These are phyloP conservation scores for Acer yangbiense DNA, from an alignment of 345 rosid species.

Conservation along the genomic window DNA sequence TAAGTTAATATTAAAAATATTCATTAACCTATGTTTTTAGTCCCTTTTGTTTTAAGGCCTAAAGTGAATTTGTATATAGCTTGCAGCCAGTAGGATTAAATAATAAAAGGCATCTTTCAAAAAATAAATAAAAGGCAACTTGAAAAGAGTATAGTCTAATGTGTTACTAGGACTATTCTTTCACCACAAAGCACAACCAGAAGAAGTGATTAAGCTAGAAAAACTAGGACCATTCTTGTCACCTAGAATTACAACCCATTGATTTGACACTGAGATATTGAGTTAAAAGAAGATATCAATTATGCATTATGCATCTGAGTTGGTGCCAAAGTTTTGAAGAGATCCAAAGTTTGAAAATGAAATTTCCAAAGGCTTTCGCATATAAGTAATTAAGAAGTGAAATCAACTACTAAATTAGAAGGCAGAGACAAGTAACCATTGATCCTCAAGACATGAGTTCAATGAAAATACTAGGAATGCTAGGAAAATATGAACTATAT, in stretches of 20 bases:
- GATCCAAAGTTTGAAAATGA: not conserved
- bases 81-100: too few species aligned
- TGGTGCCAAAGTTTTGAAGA: not conserved
- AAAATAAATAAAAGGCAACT: too few species aligned
- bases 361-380: slow-evolving; percentile 3
- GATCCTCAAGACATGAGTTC: not conserved
- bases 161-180: too few species aligned
- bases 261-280: too few species aligned
- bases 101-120: too few species aligned
- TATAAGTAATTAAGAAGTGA: not conserved
- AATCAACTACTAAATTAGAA: not conserved
- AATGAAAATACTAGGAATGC: not conserved
- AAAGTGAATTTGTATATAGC: not conserved
- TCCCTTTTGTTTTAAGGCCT: not conserved
- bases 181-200: not conserved
- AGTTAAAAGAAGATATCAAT: too few species aligned
- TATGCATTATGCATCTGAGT: too few species aligned
- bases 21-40: not conserved
- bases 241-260: too few species aligned
- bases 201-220: not conserved
- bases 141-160: too few species aligned
- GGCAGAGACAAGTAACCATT: not conserved
- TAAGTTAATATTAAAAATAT: not conserved
- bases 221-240: not conserved
- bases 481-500: not conserved